Percentiles rank a stretch among this genome's conserved stretches.
phyloP scores from a whole-genome alignment of 352 stramenopile genomes.

The Globisporangium alternatum region DNA sequence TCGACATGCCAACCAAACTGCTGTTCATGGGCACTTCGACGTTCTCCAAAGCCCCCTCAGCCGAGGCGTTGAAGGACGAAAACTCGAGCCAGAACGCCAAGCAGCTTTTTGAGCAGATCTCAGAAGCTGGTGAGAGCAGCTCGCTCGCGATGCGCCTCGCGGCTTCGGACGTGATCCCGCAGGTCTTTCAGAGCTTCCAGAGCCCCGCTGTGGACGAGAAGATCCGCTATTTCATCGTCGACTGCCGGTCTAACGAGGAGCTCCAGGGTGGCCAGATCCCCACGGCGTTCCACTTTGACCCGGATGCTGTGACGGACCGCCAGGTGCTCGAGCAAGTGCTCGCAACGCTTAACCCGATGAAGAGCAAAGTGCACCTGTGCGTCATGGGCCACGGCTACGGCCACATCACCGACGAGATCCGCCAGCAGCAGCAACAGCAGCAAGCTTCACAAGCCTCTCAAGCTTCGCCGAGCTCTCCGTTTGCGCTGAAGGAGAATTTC shows the following conservation, averaged over 20 bases:
- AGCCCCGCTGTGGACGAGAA: conserved; percentile 25
- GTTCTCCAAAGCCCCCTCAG: conserved; percentile 11
- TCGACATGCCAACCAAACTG: conserved; percentile 71
- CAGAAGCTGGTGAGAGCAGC: conserved; percentile 43
- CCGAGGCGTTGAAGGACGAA: conserved; percentile 17
- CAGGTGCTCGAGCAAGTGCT: conserved; percentile 61
- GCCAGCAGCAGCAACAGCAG: conserved; percentile 23
- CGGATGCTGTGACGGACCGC: conserved; percentile 52
- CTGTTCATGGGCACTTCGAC: conserved; percentile 30
- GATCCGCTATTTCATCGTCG: conserved; percentile 77
- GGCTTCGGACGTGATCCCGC: conserved; percentile 56
- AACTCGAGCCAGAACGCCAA: conserved; percentile 24
- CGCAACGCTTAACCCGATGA: conserved; percentile 58
- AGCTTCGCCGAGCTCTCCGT: conserved; percentile 27
- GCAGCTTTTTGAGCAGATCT: conserved; percentile 59
- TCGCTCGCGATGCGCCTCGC: conserved; percentile 59
- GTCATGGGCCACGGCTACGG: conserved; percentile 81
- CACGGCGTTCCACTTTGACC: conserved; percentile 77
- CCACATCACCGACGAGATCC: conserved; percentile 58
- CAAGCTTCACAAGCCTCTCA: conserved; percentile 16
- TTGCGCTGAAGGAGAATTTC: conserved; percentile 51
- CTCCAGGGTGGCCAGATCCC: conserved; percentile 53
- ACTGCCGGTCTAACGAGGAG: conserved; percentile 58
- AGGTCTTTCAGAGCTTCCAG: conserved; percentile 73
- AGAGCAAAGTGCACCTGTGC: conserved; percentile 66